Base-by-base conservation (phyloP, 179 eudicot genomes). In the Camellia oleifera region DNA sequence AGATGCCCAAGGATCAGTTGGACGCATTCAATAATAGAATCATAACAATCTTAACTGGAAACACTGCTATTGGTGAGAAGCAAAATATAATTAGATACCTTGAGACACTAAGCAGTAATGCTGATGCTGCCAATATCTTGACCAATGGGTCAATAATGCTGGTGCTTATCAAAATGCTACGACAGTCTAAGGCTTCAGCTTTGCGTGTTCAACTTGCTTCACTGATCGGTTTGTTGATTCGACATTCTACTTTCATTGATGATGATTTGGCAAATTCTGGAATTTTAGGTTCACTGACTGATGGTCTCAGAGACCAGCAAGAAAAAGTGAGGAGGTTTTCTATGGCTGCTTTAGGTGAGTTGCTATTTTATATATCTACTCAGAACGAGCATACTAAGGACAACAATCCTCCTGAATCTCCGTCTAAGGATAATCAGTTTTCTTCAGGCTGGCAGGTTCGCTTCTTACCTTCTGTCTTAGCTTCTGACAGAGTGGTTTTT, bases 321-420 rank as follows among this genome's bases (percentile, higher is more conserved):
- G 99, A 94, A 80, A 96, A 96, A 86, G 98, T 94, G 23, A 90
- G 98, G 89, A 88, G 99, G 81, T 96, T 90, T 79, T 94, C 98
- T 66, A 94, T 96, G 99, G 99, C 99, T 83, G 98, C 98, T 69
- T 73, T 95, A 82, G 99, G 99, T 48, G 99, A 95, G 88, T 85
- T 94, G 85, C 82, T 96, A 53, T 96, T 94, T 81, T 94, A 96
- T 81, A 91, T 96, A 84, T 94, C 99, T 69, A 94, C 98, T 54
- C 95, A 90, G 83, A 89, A 81, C 86, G 96, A 95, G 77, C 91
- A 87, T 69, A 69, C 78, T 17, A 88, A 82, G 77, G 98, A 90
- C 68, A 80, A 62, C 79, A 87, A 69, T 83, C 89, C 86, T 63
- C 84, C 90, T 40, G 98, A 92, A 79, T 87, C 89, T 79, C 32